Percentiles rank a stretch among this genome's conserved stretches.
Conservation (phyloP, 1,284 basidiomycete genomes). For the Schizophyllum amplum region DNA sequence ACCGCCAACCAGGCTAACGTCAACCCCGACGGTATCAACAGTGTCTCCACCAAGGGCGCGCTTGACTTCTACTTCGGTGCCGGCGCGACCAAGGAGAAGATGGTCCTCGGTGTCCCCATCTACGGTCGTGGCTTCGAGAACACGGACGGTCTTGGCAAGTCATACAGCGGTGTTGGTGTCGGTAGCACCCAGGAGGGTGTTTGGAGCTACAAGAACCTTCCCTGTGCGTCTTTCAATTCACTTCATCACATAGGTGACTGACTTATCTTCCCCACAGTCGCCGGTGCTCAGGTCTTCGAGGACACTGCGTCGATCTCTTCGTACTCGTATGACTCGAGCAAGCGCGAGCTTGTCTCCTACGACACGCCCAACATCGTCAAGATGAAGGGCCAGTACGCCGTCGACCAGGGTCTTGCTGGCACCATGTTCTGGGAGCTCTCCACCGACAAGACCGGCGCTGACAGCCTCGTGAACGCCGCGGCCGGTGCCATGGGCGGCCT, state of each 20-base stretch:
- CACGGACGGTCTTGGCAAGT: constrained; percentile 66
- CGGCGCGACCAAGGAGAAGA: constrained; percentile 69
- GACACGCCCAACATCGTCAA: constrained; percentile 71
- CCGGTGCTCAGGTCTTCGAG: constrained; percentile 59
- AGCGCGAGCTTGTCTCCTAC: constrained; percentile 65
- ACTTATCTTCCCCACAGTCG: constrained; percentile 22
- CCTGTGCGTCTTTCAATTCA: constrained; percentile 29
- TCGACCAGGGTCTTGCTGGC: constrained; percentile 57
- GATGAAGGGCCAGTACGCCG: constrained; percentile 74
- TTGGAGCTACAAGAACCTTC: constrained; percentile 62
- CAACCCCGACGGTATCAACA: constrained; percentile 55
- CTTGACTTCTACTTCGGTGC: constrained; percentile 56
- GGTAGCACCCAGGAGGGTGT: neutral
- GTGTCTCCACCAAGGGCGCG: constrained; percentile 65
- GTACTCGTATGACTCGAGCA: constrained; percentile 68
- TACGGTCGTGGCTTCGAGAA: constrained; percentile 83
- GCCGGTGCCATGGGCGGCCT: constrained; percentile 40
- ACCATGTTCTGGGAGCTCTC: constrained; percentile 82
- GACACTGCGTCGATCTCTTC: constrained; percentile 70
- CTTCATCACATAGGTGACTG: neutral
- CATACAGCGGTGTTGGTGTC: constrained; percentile 58
- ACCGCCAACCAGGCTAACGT: constrained; percentile 81
- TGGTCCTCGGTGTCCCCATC: constrained; percentile 80
- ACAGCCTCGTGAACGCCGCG: constrained; percentile 48
- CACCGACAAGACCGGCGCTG: constrained; percentile 49